phyloP scores from a whole-genome alignment of 345 rosid species.

The Dipteronia dyeriana region DNA sequence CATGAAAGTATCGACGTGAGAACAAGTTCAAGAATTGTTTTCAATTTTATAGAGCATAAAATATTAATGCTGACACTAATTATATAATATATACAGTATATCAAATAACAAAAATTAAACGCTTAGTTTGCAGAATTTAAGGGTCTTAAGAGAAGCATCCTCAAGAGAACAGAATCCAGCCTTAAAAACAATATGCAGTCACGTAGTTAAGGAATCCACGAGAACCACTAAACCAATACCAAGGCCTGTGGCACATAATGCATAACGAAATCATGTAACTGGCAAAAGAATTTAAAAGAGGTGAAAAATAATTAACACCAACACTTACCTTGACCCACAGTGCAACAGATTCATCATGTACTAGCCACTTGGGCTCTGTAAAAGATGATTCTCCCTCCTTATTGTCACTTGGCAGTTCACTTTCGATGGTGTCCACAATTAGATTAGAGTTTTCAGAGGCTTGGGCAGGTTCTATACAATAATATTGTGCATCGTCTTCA shows the following conservation, averaged over 20 bases:
- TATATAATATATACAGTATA: no score
- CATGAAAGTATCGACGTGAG: conserved; percentile 15
- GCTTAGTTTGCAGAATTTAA: not conserved
- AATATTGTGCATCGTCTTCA: conserved; percentile 47
- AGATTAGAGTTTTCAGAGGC: conserved; percentile 49
- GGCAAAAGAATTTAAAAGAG: conserved; percentile 5
- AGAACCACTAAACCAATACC: conserved; percentile 10
- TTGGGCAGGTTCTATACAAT: conserved; percentile 33
- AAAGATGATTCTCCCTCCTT: conserved; percentile 57
- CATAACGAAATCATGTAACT: conserved; percentile 4
- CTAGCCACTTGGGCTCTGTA: conserved; percentile 79
- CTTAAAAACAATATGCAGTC: conserved; percentile 4
- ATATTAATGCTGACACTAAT: not conserved
- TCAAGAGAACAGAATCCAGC: not conserved
- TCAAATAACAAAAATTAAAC: not conserved
- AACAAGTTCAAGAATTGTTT: conserved; percentile 19
- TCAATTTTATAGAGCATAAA: not conserved
- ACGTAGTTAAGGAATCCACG: not conserved
- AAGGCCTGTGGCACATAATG: not conserved
- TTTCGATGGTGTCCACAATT: conserved; percentile 49
- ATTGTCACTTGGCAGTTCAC: conserved; percentile 45
- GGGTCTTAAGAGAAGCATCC: not conserved
- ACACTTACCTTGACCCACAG: conserved; percentile 93
- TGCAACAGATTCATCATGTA: conserved; percentile 79
- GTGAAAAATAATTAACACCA: conserved; percentile 10